These are phyloP conservation scores for Strobilomyces dryophilus DNA, from an alignment of 768 basidiomycete species.

Conservation along the genomic window DNA sequence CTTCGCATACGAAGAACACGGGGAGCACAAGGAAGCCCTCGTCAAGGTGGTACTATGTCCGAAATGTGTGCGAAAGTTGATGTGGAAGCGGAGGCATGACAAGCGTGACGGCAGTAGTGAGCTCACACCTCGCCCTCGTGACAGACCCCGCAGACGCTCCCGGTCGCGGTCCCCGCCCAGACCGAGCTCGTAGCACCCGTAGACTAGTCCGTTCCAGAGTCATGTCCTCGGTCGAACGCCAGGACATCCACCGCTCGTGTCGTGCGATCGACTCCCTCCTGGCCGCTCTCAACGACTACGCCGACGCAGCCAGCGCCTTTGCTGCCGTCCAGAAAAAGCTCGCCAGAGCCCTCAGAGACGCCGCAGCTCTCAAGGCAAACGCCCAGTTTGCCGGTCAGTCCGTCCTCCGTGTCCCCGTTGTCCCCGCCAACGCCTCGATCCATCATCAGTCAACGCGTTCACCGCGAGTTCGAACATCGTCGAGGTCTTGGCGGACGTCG, in stretches of 20 bases:
- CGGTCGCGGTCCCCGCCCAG: slow-evolving; percentile 28
- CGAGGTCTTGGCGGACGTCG: slow-evolving; percentile 66
- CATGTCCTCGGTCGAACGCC: slow-evolving; percentile 49
- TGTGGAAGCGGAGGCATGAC: slow-evolving; percentile 77
- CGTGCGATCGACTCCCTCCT: slow-evolving; percentile 68
- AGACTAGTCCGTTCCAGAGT: too few relatives aligned
- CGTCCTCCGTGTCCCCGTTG: not conserved
- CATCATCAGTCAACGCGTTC: slow-evolving; percentile 59
- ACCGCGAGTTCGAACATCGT: slow-evolving; percentile 60
- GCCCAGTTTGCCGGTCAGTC: slow-evolving; percentile 58
- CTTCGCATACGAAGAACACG: slow-evolving; percentile 82
- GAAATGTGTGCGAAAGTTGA: slow-evolving; percentile 76
- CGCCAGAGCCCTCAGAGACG: slow-evolving; percentile 64
- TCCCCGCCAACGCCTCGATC: not conserved
- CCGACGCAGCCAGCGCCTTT: slow-evolving; percentile 61
- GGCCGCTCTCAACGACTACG: slow-evolving; percentile 67
- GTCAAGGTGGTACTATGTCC: slow-evolving; percentile 89
- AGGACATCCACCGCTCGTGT: slow-evolving; percentile 79
- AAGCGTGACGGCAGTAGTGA: slow-evolving; percentile 33
- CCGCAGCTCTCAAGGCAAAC: slow-evolving; percentile 56
- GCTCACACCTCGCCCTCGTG: too few relatives aligned
- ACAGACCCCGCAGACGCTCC: slow-evolving; percentile 15
- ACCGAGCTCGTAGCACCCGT: too few relatives aligned
- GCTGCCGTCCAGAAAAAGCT: slow-evolving; percentile 71
- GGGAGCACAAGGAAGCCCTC: slow-evolving; percentile 69